Percentiles rank a stretch among this genome's conserved stretches.
phyloP scores from a whole-genome alignment of 2,329 filamentous ascomycete genomes.

The Parastagonospora nodorum region DNA sequence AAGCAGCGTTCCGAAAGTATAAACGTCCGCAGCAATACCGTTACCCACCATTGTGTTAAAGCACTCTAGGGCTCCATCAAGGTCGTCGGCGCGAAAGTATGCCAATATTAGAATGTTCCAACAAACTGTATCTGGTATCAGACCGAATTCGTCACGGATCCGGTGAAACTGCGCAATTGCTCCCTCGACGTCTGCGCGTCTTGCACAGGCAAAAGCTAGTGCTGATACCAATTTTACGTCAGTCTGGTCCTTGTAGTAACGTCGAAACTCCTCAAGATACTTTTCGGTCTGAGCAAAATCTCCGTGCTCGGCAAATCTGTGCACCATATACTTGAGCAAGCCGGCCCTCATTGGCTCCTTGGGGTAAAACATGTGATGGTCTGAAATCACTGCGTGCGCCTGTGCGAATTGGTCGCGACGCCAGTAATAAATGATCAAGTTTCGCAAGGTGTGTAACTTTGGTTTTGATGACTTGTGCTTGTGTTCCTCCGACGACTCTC shows the following conservation, averaged over 20 bases:
- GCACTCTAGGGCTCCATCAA: slow-evolving; percentile 66
- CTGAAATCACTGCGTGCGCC: slow-evolving; percentile 28
- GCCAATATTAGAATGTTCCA: slow-evolving; percentile 82
- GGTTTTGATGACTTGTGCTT: slow-evolving; percentile 17
- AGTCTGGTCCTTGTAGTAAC: slow-evolving; percentile 8
- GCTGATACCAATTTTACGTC: slow-evolving; percentile 21
- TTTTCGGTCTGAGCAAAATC: slow-evolving; percentile 37
- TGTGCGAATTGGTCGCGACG: slow-evolving; percentile 19
- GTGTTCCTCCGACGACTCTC: neutral
- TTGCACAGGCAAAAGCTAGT: slow-evolving; percentile 73
- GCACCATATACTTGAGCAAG: slow-evolving; percentile 27
- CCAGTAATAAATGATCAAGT: slow-evolving; percentile 27
- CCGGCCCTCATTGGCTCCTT: slow-evolving; percentile 18
- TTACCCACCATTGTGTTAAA: slow-evolving; percentile 65
- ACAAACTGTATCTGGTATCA: slow-evolving; percentile 62
- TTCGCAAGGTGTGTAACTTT: slow-evolving; percentile 21
- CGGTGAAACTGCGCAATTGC: slow-evolving; percentile 66
- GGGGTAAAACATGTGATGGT: slow-evolving; percentile 33
- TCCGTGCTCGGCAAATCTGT: slow-evolving; percentile 42
- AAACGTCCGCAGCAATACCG: slow-evolving; percentile 60
- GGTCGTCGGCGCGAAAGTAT: slow-evolving; percentile 68
- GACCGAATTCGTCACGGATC: slow-evolving; percentile 61
- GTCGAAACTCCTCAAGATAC: slow-evolving; percentile 36
- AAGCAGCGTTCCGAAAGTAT: slow-evolving; percentile 76
- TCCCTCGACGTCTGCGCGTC: slow-evolving; percentile 65